phyloP scores from a whole-genome alignment of 345 rosid species.

The Melaleuca alternifolia region DNA sequence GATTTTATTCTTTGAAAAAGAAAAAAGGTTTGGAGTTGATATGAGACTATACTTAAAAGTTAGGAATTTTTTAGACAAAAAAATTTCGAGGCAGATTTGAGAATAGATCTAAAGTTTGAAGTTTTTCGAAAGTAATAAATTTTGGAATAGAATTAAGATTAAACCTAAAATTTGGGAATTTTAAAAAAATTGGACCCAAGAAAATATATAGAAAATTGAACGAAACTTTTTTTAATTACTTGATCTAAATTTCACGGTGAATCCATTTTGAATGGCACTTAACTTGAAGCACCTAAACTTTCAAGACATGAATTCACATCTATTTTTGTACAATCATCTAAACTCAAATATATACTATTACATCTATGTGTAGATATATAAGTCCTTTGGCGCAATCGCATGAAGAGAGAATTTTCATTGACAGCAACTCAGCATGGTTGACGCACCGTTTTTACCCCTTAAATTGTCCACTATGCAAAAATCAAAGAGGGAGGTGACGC shows the following conservation, averaged over 20 bases:
- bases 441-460: neutral
- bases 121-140: no score
- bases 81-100: no score
- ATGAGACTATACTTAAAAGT: no score
- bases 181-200: no score
- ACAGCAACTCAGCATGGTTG: neutral
- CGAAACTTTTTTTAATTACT: no score
- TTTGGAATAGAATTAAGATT: no score
- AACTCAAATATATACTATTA: neutral
- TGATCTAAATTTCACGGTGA: neutral
- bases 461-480: neutral
- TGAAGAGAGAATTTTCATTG: neutral
- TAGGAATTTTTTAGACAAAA: no score
- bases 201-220: neutral
- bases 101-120: no score
- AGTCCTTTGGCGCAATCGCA: neutral
- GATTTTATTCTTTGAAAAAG: no score
- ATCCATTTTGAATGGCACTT: neutral
- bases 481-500: neutral
- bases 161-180: no score
- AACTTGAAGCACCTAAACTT: neutral
- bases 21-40: no score
- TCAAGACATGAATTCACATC: neutral
- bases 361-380: neutral
- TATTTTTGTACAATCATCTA: neutral